Evolutionary conservation across 495 filamentous ascomycete genomes (phyloP), one percentile per base, ranked within the genome.

Genomic region (Gamarada debralockiae): DNA sequence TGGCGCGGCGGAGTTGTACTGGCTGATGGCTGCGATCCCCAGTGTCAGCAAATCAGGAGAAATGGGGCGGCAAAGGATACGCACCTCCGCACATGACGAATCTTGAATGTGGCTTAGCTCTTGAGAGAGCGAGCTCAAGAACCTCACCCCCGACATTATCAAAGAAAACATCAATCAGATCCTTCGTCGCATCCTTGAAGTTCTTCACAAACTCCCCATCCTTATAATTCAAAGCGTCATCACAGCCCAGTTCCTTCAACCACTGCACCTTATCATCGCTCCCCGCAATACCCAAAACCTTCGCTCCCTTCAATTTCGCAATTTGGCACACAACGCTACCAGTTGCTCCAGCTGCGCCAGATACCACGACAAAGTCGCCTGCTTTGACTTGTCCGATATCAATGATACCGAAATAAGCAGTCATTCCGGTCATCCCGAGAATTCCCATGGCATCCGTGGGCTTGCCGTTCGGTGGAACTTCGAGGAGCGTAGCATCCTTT

Each of bases 121-220:
- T 70, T 10, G 59, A 62, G 21, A 87, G 66, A 59, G 81, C 82
- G 38, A 81, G 52, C 54, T 87, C 81, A 53, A 87, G 71, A 51
- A 87, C 80, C 50, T 79, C 71, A 0, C 84, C 84, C 1, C 83
- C 84, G n/a, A 86, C 84, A 59, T 87, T 87, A 58, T 87, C 85
- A 63, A 78, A 86, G 60, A 78, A 87, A 18, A 88, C 74, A 52
- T 89, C 80, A 14, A 86, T 81, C 55, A 68, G 81, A 0, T 77
- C 77, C 29, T 82, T 79, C 15, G 85, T 86, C 10, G 73, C 82
- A 56, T 72, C 70, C 49, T 58, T 67, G 37, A 89, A 73, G 44
- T 86, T 75, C 45, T 75, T 49, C 48, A 65, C 63, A 56, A 88
- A 91, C 7, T 67, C 64, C 0, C 70, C 48, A 39, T 65, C 68